Base-by-base conservation (phyloP, 768 basidiomycete species). In the Mycena crocata region DNA sequence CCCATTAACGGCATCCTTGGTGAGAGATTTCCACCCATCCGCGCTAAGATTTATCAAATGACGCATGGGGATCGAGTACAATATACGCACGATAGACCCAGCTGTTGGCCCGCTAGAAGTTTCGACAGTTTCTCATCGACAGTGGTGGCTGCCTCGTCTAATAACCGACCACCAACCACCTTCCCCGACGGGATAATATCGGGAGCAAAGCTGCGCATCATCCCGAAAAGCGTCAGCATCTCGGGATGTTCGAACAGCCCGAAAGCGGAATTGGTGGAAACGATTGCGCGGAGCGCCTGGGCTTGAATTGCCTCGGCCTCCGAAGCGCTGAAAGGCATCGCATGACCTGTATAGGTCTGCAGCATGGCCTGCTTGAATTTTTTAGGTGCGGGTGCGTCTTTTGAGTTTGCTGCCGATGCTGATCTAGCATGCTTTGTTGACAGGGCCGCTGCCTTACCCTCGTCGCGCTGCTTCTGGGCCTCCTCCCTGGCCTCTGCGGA, bases 191-290 rank as follows among this genome's bases (percentile, higher is more conserved):
- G 65, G 17, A 61, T 24, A 30, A 45, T n/a, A 1, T 5, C 51
- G 2, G 58, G 65, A 19, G 58, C 65, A 5, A 58, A 61, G 24
- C 50, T 55, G 1, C 65, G 57, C 8, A 55, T 13, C 49, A 61
- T 60, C 24, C 65, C 40, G 32, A 66, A 61, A 0, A 66, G 52
- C 15, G 45, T 46, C 13, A 37, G 30, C 51, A 67, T 49, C 39
- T 67, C 65, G 2, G 51, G 58, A 6, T 67, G 52, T 13, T 62
- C 59, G 9, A 60, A 60, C 1, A 44, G 9, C 3, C 26, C 26
- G 1, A 60, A 46, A 24, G 65, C 40, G 13, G 44, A 15, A 2
- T 52, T 45, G 2, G 51, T 31, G 0, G 65, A 66, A 4, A 60
- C 44, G 17, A 55, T 32, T 2, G 65, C 59, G 24, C 57, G 49